Conservation (phyloP, 495 filamentous ascomycete genomes). For the Oidiodendron maius region DNA sequence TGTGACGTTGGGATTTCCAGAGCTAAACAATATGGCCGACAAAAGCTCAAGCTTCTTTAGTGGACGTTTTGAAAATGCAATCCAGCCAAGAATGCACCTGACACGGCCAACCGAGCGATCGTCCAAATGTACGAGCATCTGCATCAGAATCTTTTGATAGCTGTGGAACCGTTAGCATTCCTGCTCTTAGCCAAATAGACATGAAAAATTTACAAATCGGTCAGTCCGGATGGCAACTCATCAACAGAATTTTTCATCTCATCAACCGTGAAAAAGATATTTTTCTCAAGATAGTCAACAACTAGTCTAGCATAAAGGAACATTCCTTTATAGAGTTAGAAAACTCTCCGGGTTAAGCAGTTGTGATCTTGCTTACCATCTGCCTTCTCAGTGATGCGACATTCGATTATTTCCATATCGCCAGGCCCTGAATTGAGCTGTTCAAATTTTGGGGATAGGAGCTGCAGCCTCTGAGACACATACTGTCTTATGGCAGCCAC, state of each 20-base stretch:
- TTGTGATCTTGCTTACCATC: background rate
- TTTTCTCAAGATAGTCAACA: constrained; percentile 6
- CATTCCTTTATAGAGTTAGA: background rate
- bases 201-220: constrained; percentile 21
- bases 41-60: constrained; percentile 22
- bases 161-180: constrained; percentile 11
- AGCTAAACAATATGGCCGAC: constrained; percentile 25
- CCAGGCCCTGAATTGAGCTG: background rate
- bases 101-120: constrained; percentile 19
- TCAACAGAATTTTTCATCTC: constrained; percentile 23
- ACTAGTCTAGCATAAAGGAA: background rate
- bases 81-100: constrained; percentile 26
- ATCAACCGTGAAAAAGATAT: constrained; percentile 23
- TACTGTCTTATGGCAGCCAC: constrained; percentile 19
- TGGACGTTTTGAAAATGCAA: constrained; percentile 27
- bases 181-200: background rate
- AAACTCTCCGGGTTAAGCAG: background rate
- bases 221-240: constrained; percentile 18
- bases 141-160: constrained; percentile 23
- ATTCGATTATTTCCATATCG: background rate
- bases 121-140: constrained; percentile 20
- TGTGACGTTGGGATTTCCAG: constrained; percentile 7
- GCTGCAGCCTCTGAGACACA: constrained; percentile 3
- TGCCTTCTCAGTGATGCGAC: background rate
- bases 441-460: background rate